These are phyloP conservation scores for Podaxis sp. DNA, from an alignment of 768 basidiomycete species.

Conservation along the genomic window DNA sequence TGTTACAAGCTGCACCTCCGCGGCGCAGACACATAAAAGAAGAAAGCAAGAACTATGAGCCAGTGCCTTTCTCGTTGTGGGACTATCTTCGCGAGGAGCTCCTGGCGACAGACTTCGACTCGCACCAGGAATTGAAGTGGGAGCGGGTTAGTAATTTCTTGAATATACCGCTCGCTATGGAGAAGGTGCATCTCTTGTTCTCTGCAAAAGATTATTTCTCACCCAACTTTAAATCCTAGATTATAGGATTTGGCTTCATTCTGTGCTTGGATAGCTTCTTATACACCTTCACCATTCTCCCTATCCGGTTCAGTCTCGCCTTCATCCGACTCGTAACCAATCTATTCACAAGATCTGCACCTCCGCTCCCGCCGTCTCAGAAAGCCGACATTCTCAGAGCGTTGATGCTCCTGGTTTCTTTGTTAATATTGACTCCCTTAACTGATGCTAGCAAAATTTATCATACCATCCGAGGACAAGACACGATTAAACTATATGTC, in stretches of 20 bases:
- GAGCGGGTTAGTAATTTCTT: conserved; percentile 96
- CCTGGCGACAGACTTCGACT: conserved; percentile 90
- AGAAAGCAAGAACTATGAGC: conserved; percentile 7
- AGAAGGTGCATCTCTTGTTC: conserved; percentile 67
- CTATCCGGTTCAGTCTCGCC: conserved; percentile 80
- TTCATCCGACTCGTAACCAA: conserved; percentile 52
- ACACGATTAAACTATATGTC: conserved; percentile 98
- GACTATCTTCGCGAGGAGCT: conserved; percentile 89
- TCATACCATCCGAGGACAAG: conserved; percentile 95
- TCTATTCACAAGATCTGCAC: conserved; percentile 45
- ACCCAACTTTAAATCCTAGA: conserved; percentile 41
- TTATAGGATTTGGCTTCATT: conserved; percentile 88
- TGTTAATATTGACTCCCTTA: conserved; percentile 71
- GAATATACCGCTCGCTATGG: conserved; percentile 86
- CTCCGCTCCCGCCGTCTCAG: conserved; percentile 77
- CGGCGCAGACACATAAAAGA: conserved; percentile 18
- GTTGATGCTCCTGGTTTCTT: conserved; percentile 70
- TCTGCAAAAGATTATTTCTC: background rate
- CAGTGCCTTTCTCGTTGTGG: conserved; percentile 79
- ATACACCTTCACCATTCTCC: conserved; percentile 96
- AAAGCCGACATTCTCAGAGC: conserved; percentile 91
- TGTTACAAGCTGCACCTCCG: conserved; percentile 19
- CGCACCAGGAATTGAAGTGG: conserved; percentile 92
- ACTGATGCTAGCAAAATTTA: conserved; percentile 98
- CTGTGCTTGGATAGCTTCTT: conserved; percentile 96